Percentiles rank a stretch among this genome's conserved stretches.
These are phyloP conservation scores for Candida railenensis DNA, from an alignment of 805 yeast species.

Conservation along the genomic window DNA sequence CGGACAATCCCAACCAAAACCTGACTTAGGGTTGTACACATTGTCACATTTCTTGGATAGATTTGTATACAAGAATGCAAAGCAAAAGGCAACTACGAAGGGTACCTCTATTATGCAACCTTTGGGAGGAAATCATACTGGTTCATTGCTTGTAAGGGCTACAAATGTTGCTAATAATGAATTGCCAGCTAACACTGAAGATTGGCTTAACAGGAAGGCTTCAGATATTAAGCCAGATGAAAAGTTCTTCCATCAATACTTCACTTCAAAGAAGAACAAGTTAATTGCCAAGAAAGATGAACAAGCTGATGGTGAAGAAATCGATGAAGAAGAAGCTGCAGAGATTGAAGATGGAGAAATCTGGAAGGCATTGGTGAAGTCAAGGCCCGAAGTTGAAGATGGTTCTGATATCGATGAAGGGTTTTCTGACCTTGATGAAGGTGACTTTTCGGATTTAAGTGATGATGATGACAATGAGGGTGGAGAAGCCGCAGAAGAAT, in stretches of 20 bases:
- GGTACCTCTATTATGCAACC: constrained; percentile 99
- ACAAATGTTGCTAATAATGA: constrained; percentile 41
- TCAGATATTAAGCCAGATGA: constrained; percentile 82
- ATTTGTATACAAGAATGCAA: constrained; percentile 92
- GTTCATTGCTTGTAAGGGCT: constrained; percentile 66
- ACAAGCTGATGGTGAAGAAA: constrained; percentile 28
- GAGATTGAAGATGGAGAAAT: constrained; percentile 66
- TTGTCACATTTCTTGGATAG: constrained; percentile 89
- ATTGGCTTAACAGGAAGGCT: constrained; percentile 71
- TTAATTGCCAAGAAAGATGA: constrained; percentile 22
- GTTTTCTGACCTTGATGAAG: constrained; percentile 45
- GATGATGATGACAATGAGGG: constrained; percentile 45
- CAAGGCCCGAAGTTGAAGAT: constrained; percentile 69
- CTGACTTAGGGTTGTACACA: constrained; percentile 87
- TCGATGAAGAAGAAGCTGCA: constrained; percentile 39
- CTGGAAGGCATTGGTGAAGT: constrained; percentile 76
- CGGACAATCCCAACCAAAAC: constrained; percentile 58
- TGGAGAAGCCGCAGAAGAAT: constrained; percentile 18
- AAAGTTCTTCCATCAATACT: constrained; percentile 82
- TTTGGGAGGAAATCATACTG: constrained; percentile 79
- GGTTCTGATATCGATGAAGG: constrained; percentile 32
- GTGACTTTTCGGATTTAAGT: constrained; percentile 37
- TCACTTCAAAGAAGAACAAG: constrained; percentile 55
- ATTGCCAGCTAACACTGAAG: constrained; percentile 79
- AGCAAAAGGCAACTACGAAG: constrained; percentile 67